Base-by-base conservation (phyloP, 2,329 filamentous ascomycete genomes). In the Coniochaeta sp. region DNA sequence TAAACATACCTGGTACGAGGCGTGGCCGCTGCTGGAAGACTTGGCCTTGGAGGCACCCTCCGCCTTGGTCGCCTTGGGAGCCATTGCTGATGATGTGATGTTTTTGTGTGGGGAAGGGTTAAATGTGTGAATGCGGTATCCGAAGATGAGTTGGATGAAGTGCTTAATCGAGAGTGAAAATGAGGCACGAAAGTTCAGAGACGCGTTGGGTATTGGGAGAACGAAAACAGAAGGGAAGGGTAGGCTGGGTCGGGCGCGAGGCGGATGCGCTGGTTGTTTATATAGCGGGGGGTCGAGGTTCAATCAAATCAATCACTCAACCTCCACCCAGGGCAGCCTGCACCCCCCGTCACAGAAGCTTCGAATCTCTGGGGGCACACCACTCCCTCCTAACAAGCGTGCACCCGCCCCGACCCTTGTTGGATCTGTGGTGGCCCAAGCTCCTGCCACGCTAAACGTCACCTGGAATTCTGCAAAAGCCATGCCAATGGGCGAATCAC, bases 61-160 rank as follows among this genome's bases (percentile, higher is more conserved):
- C 58, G 71, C 65, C 71, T 81, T 80, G 72, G 81, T 81, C 52
- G 68, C 66, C 75, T 81, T 82, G 69, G 79, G 75, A 76, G 77
- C 71, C 79, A 83, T 83, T 68, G 67, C 68, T 68, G 67, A 52
- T 59, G 62, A 56, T 57, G 51, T 27, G 58, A 55, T 55, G 57
- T 51, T 56, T 50, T 55, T 54, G 46, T 50, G 52, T 31, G 51
- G 49, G n/a, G n/a, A n/a, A 51, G 52, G 31, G 28, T 49, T 56
- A 50, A 50, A 46, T 51, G 55, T 51, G 54, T 56, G 50, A 55
- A 53, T 55, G 45, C 33, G n/a, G n/a, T 42, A 14, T 42, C 10
- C 30, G 40, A 53, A 40, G 53, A 28, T 30, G 49, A 57, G 55
- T 57, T 53, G 56, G 54, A 54, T 50, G 49, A 47, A 40, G 46